Evolutionary conservation across 1,284 basidiomycete genomes (phyloP), one percentile per base, ranked within the genome.

Genomic region (Anthracocystis setariae): DNA sequence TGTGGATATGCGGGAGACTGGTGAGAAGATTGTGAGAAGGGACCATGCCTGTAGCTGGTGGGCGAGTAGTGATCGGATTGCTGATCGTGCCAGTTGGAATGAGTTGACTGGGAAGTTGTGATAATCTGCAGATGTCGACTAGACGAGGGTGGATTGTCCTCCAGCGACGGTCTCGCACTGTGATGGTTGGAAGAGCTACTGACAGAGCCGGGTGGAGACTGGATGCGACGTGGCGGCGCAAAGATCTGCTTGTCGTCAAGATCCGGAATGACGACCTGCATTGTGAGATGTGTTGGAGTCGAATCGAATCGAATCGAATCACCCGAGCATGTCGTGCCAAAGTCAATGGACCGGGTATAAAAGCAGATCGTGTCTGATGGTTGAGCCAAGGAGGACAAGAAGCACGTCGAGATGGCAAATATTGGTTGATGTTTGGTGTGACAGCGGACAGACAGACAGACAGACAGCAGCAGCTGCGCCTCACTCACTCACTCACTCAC

Each of bases 261-360:
- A 55, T 81, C 80, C 1, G 80, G 80, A 21, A 81, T 80, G 35
- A 78, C 72, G 39, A 81, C 77, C 67, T 81, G 79, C 66, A 73
- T 73, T n/a, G 32, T 54, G 50, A 25, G 3, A n/a, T 27, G 23
- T 20, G n/a, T 33, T 24, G 20, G 23, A 13, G 23, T 27, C n/a
- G n/a, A 13, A 40, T 25, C 24, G 27, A 17, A 9, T 12, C 3
- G 25, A 24, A 27, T 29, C 29, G 29, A 29, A 29, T 29, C 29
- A 29, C 12, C 7, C 29, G 12, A 29, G 29, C 29, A 29, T 29
- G 29, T 29, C 29, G 29, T 29, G 7, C 5, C 7, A 29, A 12
- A 29, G 29, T 12, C 5, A 12, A 29, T 7, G 29, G 12, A 12
- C 12, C 29, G 29, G 29, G 29, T 29, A 29, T 29, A 29, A 29